Conservation (phyloP, 768 basidiomycete genomes). For the Suillus subalutaceus region DNA sequence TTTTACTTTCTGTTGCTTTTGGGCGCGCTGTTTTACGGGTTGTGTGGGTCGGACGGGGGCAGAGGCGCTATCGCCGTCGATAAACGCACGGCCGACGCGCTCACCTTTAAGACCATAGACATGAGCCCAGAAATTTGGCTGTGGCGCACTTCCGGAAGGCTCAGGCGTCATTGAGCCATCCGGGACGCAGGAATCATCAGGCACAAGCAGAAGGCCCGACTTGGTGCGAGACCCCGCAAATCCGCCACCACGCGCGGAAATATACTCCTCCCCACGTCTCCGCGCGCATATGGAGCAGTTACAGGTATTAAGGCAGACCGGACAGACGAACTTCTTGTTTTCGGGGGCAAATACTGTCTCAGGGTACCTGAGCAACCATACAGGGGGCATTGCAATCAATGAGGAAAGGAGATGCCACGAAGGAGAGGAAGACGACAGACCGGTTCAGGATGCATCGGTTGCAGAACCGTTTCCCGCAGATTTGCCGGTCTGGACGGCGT, state of each 20-base stretch:
- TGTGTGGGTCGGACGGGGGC: background rate
- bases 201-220: slow-evolving; percentile 27
- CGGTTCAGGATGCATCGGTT: slow-evolving; percentile 36
- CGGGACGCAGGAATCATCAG: slow-evolving; percentile 13
- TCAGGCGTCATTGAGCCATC: slow-evolving; percentile 10
- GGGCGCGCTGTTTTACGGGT: background rate
- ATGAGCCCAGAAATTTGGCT: slow-evolving; percentile 35
- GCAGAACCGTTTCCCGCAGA: slow-evolving; percentile 39
- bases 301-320: slow-evolving; percentile 47
- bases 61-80: background rate
- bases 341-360: slow-evolving; percentile 38
- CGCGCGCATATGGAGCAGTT: slow-evolving; percentile 50
- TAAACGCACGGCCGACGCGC: slow-evolving; percentile 29
- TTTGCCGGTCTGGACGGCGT: slow-evolving; percentile 12
- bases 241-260: slow-evolving; percentile 34
- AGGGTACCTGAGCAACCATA: slow-evolving; percentile 36
- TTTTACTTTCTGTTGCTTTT: slow-evolving; percentile 1
- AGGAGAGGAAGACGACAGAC: slow-evolving; percentile 23
- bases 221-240: slow-evolving; percentile 26
- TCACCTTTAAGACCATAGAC: slow-evolving; percentile 35
- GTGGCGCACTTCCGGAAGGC: background rate
- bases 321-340: slow-evolving; percentile 42
- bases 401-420: slow-evolving; percentile 8
- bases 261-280: slow-evolving; percentile 49
- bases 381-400: background rate